These are phyloP conservation scores for Perkinsela sp. DNA, from an alignment of 208 protist genomes.

Conservation along the genomic window DNA sequence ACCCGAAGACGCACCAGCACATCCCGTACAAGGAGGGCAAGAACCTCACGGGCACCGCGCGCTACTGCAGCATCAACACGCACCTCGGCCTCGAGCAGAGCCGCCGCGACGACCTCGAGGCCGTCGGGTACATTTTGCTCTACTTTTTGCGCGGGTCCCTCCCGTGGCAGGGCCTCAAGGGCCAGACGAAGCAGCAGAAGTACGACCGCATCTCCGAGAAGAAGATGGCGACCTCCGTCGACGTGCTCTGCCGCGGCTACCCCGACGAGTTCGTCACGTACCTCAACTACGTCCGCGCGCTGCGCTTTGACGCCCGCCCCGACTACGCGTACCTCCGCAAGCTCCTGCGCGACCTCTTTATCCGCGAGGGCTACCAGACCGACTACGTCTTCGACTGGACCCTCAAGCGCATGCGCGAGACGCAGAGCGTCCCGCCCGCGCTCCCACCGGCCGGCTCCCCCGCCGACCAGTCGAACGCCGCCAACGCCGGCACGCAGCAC, in stretches of 20 bases:
- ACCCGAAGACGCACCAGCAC: constrained; percentile 86
- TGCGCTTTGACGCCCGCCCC: constrained; percentile 94
- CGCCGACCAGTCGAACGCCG: too few relatives aligned
- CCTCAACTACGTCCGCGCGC: constrained; percentile 78
- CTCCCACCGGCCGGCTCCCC: too few relatives aligned
- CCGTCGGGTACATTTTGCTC: constrained; percentile 93
- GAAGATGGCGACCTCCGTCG: constrained; percentile 81
- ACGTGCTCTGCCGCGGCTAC: constrained; percentile 74
- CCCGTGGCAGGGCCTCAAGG: constrained; percentile 90
- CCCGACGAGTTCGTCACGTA: constrained; percentile 82
- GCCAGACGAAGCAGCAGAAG: constrained; percentile 88
- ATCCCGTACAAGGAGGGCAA: constrained; percentile 97
- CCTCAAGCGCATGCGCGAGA: constrained; percentile 31
- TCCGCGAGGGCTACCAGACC: constrained; percentile 80
- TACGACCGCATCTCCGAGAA: constrained; percentile 91
- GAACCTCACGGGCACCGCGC: constrained; percentile 92
- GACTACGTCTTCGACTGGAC: constrained; percentile 98
- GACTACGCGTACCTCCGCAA: constrained; percentile 93
- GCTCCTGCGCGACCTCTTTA: constrained; percentile 90
- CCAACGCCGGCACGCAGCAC: too few relatives aligned
- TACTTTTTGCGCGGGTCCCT: constrained; percentile 93
- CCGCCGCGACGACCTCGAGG: constrained; percentile 90
- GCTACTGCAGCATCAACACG: constrained; percentile 97
- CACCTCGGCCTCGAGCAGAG: constrained; percentile 89
- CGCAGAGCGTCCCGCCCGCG: not conserved